Percentiles rank a stretch among this genome's conserved stretches.
phyloP scores from a whole-genome alignment of 345 rosid species.

The Citrus sp. region DNA sequence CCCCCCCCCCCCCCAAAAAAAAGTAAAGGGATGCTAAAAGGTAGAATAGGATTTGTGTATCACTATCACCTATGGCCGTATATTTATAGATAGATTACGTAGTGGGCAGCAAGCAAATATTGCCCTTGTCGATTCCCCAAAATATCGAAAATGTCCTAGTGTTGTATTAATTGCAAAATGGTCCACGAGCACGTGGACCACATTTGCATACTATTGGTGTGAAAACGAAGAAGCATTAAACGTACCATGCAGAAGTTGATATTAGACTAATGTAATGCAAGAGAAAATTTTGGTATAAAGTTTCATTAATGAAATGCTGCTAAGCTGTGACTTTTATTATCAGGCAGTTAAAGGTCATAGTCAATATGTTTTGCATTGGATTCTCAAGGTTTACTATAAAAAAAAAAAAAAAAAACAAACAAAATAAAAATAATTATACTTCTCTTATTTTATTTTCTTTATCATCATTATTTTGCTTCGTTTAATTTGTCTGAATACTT shows the following conservation, averaged over 20 bases:
- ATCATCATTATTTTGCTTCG: background rate
- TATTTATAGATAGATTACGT: background rate
- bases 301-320: conserved; percentile 16
- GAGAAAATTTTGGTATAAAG: background rate
- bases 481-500: background rate
- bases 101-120: background rate
- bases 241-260: background rate
- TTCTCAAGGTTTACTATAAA: conserved; percentile 21
- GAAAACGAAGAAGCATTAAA: conserved; percentile 20
- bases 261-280: background rate
- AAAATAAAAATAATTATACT: too few species aligned
- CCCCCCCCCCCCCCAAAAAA: background rate
- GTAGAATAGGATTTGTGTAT: conserved; percentile 18
- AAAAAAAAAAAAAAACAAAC: background rate
- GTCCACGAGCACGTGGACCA: conserved; percentile 20
- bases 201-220: conserved; percentile 8
- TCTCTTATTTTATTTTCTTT: background rate
- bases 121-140: conserved; percentile 22
- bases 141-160: conserved; percentile 14
- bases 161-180: conserved; percentile 26
- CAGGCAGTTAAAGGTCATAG: conserved; percentile 33
- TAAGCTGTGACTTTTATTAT: background rate
- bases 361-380: conserved; percentile 38
- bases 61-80: background rate
- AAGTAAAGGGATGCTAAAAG: background rate